A percentile compares a stretch with the other conserved stretches of the same genome.
These are phyloP conservation scores for Suhomyces sp. DNA, from an alignment of 805 yeast genomes.

Conservation along the genomic window DNA sequence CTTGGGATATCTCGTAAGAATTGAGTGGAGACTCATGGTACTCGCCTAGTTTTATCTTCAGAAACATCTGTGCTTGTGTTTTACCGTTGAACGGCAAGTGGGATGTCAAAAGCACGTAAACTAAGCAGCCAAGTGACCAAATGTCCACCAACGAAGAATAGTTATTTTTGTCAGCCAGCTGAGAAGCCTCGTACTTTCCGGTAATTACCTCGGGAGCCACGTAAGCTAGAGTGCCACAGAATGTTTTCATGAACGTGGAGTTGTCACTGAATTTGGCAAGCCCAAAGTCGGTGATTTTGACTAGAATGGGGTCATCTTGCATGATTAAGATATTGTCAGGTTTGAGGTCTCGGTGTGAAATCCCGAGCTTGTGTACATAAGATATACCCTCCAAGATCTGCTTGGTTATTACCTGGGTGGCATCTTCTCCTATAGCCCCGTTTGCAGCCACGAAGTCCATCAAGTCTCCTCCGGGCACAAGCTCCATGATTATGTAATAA, in stretches of 20 bases:
- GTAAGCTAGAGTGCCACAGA: conserved; percentile 96
- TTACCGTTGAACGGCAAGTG: conserved; percentile 94
- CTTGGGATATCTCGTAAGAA: conserved; percentile 60
- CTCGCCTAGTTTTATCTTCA: conserved; percentile 71
- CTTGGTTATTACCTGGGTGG: conserved; percentile 78
- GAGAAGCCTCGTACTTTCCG: conserved; percentile 47
- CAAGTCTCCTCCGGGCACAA: conserved; percentile 92
- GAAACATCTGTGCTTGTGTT: conserved; percentile 81
- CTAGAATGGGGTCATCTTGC: conserved; percentile 83
- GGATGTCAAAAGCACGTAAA: conserved; percentile 87
- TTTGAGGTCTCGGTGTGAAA: conserved; percentile 93
- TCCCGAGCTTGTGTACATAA: conserved; percentile 85
- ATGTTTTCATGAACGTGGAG: conserved; percentile 87
- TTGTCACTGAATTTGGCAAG: conserved; percentile 86
- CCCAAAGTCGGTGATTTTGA: conserved; percentile 97
- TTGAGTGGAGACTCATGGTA: conserved; percentile 75
- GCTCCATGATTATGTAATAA: conserved; percentile 91
- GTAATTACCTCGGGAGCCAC: conserved; percentile 91
- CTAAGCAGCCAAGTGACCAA: conserved; percentile 96
- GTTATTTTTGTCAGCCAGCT: conserved; percentile 24
- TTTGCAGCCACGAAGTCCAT: conserved; percentile 96
- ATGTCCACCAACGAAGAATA: conserved; percentile 91
- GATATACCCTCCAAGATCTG: conserved; percentile 82
- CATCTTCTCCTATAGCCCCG: conserved; percentile 89
- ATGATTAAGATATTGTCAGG: conserved; percentile 94